phyloP scores from a whole-genome alignment of 169 alveolate species.

The Plasmodium chabaudi region DNA sequence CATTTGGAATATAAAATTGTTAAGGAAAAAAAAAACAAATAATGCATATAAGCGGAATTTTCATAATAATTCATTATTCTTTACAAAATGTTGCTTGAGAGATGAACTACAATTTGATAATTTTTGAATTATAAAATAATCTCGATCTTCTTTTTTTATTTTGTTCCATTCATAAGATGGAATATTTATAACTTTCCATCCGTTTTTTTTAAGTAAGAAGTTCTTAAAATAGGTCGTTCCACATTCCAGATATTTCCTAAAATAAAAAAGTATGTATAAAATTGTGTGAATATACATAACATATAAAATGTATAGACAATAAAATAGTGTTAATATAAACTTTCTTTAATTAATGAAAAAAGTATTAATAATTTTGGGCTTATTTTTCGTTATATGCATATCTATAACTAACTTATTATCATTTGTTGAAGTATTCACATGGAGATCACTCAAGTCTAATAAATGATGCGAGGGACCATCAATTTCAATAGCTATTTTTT shows the following conservation, averaged over 20 bases:
- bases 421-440: not conserved
- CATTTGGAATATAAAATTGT: too few species aligned
- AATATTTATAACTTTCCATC: slow-evolving; percentile 53
- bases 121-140: slow-evolving; percentile 25
- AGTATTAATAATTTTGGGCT: too few species aligned
- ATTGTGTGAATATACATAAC: not conserved
- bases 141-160: slow-evolving; percentile 33
- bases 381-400: not conserved
- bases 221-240: slow-evolving; percentile 72
- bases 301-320: not conserved
- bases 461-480: slow-evolving; percentile 78
- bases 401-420: slow-evolving; percentile 31
- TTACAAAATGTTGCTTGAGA: not conserved
- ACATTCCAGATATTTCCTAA: slow-evolving; percentile 65
- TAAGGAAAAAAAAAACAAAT: not conserved
- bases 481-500: slow-evolving; percentile 66
- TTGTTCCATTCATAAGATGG: slow-evolving; percentile 64
- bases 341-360: too few species aligned
- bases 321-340: not conserved
- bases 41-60: not conserved
- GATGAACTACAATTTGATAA: slow-evolving; percentile 1
- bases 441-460: slow-evolving; percentile 25
- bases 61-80: not conserved
- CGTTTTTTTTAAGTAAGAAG: slow-evolving; percentile 32
- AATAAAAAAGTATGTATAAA: not conserved